These are phyloP conservation scores for Boletus smithii DNA, from an alignment of 1,284 basidiomycete species.

Conservation along the genomic window DNA sequence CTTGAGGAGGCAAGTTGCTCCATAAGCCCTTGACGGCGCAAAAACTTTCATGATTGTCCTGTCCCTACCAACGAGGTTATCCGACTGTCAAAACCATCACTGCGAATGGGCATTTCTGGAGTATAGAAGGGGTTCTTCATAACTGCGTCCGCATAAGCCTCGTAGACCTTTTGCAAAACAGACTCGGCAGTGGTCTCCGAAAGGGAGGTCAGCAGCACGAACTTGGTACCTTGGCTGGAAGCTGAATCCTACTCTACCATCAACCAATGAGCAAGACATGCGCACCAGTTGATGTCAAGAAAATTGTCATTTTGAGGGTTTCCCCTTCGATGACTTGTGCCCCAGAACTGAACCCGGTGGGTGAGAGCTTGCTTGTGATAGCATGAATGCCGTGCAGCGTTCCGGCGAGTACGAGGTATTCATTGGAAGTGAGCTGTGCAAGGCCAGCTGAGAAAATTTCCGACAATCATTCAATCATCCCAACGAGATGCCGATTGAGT, in stretches of 20 bases:
- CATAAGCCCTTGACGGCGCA: neutral
- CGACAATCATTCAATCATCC: constrained; percentile 9
- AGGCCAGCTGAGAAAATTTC: constrained; percentile 65
- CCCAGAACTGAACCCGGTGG: constrained; percentile 79
- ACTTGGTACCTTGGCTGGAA: constrained; percentile 81
- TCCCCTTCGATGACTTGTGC: constrained; percentile 94
- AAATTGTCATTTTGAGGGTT: constrained; percentile 85
- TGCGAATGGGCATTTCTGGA: constrained; percentile 97
- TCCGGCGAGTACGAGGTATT: constrained; percentile 94
- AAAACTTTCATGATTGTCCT: constrained; percentile 31
- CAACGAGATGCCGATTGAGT: neutral
- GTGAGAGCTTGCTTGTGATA: constrained; percentile 90
- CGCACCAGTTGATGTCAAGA: constrained; percentile 91
- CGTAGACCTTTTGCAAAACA: constrained; percentile 80
- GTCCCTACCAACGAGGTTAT: constrained; percentile 59
- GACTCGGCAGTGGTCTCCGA: constrained; percentile 72
- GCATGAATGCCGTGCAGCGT: constrained; percentile 98
- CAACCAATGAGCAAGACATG: constrained; percentile 8
- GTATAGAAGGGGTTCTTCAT: constrained; percentile 99
- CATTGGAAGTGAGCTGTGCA: constrained; percentile 88
- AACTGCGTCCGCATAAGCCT: constrained; percentile 88
- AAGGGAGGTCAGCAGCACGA: constrained; percentile 85
- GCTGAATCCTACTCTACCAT: constrained; percentile 2
- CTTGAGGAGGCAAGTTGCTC: neutral
- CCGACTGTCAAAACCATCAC: constrained; percentile 81